Percentiles rank a stretch among this genome's conserved stretches.
Conservation (phyloP, 306 rosid genomes). For the Castanea mollissima region DNA sequence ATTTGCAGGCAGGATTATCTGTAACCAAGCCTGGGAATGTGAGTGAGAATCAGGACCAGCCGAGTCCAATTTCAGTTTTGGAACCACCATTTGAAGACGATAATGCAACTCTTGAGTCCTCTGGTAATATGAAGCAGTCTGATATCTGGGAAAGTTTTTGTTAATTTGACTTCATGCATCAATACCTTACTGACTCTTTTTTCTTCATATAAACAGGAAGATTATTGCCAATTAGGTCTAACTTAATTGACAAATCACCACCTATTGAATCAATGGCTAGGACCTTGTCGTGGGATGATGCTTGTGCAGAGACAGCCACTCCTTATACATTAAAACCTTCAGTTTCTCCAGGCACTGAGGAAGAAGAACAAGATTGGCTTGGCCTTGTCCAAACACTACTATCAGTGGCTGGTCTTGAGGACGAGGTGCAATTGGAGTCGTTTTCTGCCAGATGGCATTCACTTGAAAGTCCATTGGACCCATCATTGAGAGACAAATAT, state of each 20-base stretch:
- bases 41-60: slow-evolving; percentile 68
- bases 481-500: slow-evolving; percentile 72
- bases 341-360: slow-evolving; percentile 41
- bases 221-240: slow-evolving; percentile 41
- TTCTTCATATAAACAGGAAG: slow-evolving; percentile 44
- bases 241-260: slow-evolving; percentile 93
- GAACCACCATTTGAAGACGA: slow-evolving; percentile 68
- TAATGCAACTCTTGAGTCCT: slow-evolving; percentile 40
- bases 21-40: slow-evolving; percentile 45
- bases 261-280: slow-evolving; percentile 90
- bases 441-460: slow-evolving; percentile 63
- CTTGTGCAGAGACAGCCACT: slow-evolving; percentile 49
- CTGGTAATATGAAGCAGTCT: slow-evolving; percentile 30
- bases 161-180: not conserved
- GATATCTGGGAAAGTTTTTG: slow-evolving; percentile 9
- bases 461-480: slow-evolving; percentile 72
- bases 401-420: slow-evolving; percentile 62
- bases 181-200: slow-evolving; percentile 2
- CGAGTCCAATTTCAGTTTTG: slow-evolving; percentile 89
- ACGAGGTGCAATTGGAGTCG: slow-evolving; percentile 31
- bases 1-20: slow-evolving; percentile 61
- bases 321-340: slow-evolving; percentile 53
- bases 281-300: slow-evolving; percentile 74
- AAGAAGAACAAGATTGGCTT: slow-evolving; percentile 69
- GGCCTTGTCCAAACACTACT: slow-evolving; percentile 57